These are phyloP conservation scores for Pestalotiopsis sp. DNA, from an alignment of 2,329 filamentous ascomycete species.

Conservation along the genomic window DNA sequence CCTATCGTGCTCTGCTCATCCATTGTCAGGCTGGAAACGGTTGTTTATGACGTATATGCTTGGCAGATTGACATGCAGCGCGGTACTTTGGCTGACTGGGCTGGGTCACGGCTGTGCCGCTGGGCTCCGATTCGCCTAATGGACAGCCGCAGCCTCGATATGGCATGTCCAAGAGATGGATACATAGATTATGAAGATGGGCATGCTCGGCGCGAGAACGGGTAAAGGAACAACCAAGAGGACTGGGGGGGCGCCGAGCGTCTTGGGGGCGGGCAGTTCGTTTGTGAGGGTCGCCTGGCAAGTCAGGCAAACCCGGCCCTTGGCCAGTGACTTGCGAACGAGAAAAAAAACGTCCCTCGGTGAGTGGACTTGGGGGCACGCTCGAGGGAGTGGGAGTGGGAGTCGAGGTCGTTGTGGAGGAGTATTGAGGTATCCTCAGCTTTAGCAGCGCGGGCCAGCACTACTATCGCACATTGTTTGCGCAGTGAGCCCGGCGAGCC, in stretches of 20 bases:
- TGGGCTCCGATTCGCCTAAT: slow-evolving; percentile 7
- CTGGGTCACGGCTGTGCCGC: neutral
- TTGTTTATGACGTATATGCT: slow-evolving; percentile 6
- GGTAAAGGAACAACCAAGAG: slow-evolving; percentile 4
- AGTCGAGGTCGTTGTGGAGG: neutral
- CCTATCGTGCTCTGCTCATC: neutral
- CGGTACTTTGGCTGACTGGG: neutral
- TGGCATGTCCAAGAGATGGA: slow-evolving; percentile 11
- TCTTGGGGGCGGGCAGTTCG: neutral
- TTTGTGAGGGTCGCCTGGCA: neutral
- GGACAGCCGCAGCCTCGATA: slow-evolving; percentile 6
- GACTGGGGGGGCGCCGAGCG: neutral
- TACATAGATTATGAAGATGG: slow-evolving; percentile 12
- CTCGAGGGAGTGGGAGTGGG: neutral
- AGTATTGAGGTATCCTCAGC: neutral
- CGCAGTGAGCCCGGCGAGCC: neutral
- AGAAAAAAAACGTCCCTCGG: neutral
- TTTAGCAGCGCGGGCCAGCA: neutral
- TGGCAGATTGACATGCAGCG: slow-evolving; percentile 3
- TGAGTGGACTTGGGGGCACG: neutral
- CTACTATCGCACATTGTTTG: neutral
- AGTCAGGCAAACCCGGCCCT: neutral
- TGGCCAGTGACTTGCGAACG: neutral
- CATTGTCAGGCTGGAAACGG: neutral
- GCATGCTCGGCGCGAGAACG: slow-evolving; percentile 1